Evolutionary conservation across 345 rosid species (phyloP).

Genomic region (Erucastrum elatum): DNA sequence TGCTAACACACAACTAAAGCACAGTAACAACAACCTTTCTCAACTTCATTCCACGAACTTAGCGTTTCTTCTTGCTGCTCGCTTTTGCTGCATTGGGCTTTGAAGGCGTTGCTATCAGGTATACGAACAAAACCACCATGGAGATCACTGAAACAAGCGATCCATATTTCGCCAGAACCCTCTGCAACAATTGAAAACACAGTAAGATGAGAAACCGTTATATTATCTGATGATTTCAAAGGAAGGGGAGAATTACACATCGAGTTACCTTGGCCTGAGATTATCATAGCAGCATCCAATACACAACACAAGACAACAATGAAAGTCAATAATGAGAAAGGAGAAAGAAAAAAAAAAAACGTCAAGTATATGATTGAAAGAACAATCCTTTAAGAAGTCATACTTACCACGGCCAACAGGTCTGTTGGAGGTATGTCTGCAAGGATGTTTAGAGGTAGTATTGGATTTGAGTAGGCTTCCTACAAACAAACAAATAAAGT

Average conservation of each 20-base stretch:
- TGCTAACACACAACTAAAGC: constrained; percentile 24
- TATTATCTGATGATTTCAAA: neutral
- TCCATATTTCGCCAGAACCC: constrained; percentile 75
- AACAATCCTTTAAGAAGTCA: neutral
- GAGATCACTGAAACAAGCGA: constrained; percentile 80
- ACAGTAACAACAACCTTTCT: constrained; percentile 4
- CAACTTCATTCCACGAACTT: constrained; percentile 20
- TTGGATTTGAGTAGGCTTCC: constrained; percentile 85
- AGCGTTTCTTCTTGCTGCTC: constrained; percentile 92
- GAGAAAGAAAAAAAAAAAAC: no score
- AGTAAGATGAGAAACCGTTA: neutral
- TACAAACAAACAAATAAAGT: constrained; percentile 32
- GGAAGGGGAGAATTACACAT: neutral
- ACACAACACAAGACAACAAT: constrained; percentile 34
- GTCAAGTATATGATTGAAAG: neutral
- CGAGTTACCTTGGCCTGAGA: constrained; percentile 81
- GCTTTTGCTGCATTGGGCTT: constrained; percentile 62
- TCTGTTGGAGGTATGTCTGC: constrained; percentile 79
- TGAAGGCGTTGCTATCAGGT: constrained; percentile 64
- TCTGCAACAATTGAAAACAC: constrained; percentile 54
- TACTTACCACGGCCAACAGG: constrained; percentile 63
- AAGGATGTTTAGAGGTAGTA: constrained; percentile 79
- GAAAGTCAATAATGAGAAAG: constrained; percentile 22
- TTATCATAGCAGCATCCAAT: constrained; percentile 41
- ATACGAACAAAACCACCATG: constrained; percentile 68